Conservation (phyloP, 1,139 yeast genomes). For the Saccharomyces hybrid region DNA sequence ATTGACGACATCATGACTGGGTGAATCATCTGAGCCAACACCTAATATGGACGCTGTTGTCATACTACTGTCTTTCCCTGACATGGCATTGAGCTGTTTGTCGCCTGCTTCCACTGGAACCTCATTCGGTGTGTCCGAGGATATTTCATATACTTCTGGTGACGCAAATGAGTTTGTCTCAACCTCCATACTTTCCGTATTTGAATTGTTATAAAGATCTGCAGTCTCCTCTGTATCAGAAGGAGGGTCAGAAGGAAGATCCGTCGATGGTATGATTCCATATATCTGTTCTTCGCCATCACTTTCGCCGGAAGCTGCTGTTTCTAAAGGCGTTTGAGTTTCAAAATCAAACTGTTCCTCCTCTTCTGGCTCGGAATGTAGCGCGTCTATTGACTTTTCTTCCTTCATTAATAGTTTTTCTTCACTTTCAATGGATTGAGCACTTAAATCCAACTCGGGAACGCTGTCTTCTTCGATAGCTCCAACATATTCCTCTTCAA, state of each 20-base stretch:
- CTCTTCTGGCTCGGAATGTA: not conserved
- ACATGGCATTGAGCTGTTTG: not conserved
- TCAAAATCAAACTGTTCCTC: not conserved
- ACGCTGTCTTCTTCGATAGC: slow-evolving; percentile 1
- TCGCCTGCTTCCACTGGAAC: not conserved
- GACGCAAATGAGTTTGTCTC: not conserved
- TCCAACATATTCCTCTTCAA: slow-evolving; percentile 1
- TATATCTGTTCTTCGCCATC: not conserved
- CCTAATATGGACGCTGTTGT: not conserved
- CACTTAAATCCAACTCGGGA: not conserved
- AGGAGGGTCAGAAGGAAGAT: not conserved
- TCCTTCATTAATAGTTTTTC: not conserved
- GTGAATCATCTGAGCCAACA: not conserved
- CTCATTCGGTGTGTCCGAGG: not conserved
- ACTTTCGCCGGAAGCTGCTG: not conserved
- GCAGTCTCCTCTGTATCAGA: not conserved
- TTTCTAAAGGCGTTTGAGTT: not conserved
- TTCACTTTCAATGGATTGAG: not conserved
- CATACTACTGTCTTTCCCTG: not conserved
- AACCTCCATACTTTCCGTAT: not conserved
- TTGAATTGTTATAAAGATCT: not conserved
- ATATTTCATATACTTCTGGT: not conserved
- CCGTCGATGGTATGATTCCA: not conserved
- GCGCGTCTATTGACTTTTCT: not conserved
- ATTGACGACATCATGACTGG: not conserved